Conservation (phyloP, 73 alveolate species). For the Tetrahymena thermophila region DNA sequence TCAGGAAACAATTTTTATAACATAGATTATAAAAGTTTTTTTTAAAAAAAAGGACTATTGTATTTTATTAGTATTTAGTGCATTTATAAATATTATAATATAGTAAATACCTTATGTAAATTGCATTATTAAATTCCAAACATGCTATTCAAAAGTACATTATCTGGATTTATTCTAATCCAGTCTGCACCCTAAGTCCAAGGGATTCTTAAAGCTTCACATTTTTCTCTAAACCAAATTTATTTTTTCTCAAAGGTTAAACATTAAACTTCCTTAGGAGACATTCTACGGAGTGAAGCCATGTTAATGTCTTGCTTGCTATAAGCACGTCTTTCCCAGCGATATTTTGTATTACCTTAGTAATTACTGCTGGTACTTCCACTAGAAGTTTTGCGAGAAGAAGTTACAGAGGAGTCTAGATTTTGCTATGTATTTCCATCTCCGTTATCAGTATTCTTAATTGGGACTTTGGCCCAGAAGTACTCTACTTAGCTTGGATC, state of each 20-base stretch:
- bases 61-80: neutral
- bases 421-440: neutral
- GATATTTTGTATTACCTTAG: neutral
- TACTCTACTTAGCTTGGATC: neutral
- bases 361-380: neutral
- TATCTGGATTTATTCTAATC: slow-evolving; percentile 17
- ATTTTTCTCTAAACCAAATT: slow-evolving; percentile 36
- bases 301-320: neutral
- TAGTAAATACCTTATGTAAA: slow-evolving; percentile 21
- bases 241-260: slow-evolving; percentile 12
- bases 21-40: too few species aligned
- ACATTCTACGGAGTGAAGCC: neutral
- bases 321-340: neutral
- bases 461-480: neutral
- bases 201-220: slow-evolving; percentile 27
- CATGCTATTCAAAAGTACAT: slow-evolving; percentile 27
- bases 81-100: too few species aligned
- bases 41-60: neutral
- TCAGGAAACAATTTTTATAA: neutral
- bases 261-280: neutral
- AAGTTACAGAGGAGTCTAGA: neutral
- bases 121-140: slow-evolving; percentile 6
- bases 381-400: neutral
- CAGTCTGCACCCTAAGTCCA: slow-evolving; percentile 40
- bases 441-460: neutral